These are phyloP conservation scores for Trichophaea hybrida DNA, from an alignment of 2,329 filamentous ascomycete species.

Conservation along the genomic window DNA sequence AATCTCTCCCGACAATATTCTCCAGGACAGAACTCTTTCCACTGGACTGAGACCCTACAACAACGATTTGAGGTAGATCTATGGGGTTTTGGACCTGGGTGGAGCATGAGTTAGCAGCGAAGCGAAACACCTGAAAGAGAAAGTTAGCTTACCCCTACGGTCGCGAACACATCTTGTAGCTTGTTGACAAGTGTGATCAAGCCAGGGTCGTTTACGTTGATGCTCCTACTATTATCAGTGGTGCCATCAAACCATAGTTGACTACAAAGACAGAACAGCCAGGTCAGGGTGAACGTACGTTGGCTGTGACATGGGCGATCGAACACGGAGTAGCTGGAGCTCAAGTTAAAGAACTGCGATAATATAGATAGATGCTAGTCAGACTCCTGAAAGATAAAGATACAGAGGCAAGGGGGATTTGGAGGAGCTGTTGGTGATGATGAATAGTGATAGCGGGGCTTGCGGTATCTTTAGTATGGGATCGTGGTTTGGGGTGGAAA, in stretches of 20 bases:
- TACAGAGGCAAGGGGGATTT: neutral
- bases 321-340: neutral
- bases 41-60: constrained; percentile 96
- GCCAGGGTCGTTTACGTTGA: constrained; percentile 57
- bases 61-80: constrained; percentile 93
- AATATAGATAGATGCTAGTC: neutral
- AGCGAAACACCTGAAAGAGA: neutral
- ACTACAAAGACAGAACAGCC: neutral
- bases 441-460: neutral
- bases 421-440: neutral
- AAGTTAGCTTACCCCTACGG: constrained; percentile 57
- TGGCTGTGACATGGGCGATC: constrained; percentile 4
- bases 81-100: constrained; percentile 88
- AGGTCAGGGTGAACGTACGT: neutral
- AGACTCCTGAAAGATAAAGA: neutral
- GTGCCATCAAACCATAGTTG: neutral
- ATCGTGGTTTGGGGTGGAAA: neutral
- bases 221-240: constrained; percentile 34
- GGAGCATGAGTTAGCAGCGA: constrained; percentile 1
- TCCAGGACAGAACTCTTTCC: constrained; percentile 98
- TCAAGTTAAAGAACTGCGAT: neutral
- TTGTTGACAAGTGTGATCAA: constrained; percentile 86
- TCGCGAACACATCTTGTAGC: constrained; percentile 97
- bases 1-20: constrained; percentile 97
- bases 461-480: neutral